These are phyloP conservation scores for Suillus clintonianus DNA, from an alignment of 768 basidiomycete species.

Conservation along the genomic window DNA sequence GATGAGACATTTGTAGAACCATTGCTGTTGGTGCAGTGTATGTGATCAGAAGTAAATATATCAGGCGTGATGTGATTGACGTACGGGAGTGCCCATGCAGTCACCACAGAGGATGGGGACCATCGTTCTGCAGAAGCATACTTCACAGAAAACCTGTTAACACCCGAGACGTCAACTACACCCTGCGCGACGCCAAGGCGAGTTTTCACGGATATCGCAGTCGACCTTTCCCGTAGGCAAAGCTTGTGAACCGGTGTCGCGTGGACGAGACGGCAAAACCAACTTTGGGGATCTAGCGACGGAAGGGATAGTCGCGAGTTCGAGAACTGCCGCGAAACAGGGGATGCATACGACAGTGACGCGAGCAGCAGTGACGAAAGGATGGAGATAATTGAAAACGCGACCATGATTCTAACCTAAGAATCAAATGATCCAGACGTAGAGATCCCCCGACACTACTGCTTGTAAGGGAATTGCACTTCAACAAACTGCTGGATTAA, in stretches of 20 bases:
- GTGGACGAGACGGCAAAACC: slow-evolving; percentile 51
- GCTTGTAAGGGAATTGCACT: background rate
- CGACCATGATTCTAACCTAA: slow-evolving; percentile 33
- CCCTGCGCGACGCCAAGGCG: slow-evolving; percentile 60
- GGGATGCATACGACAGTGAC: slow-evolving; percentile 34
- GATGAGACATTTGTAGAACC: slow-evolving; percentile 49
- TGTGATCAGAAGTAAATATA: background rate
- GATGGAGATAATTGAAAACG: slow-evolving; percentile 29
- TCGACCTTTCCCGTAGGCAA: slow-evolving; percentile 41
- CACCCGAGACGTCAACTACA: slow-evolving; percentile 46
- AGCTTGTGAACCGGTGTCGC: slow-evolving; percentile 32
- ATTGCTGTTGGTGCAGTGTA: slow-evolving; percentile 37
- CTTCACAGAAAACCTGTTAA: slow-evolving; percentile 60
- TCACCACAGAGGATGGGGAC: slow-evolving; percentile 53
- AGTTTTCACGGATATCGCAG: slow-evolving; percentile 39
- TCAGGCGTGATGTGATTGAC: slow-evolving; percentile 22
- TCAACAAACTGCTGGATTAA: background rate
- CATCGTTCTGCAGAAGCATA: slow-evolving; percentile 69
- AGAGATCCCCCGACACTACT: slow-evolving; percentile 3
- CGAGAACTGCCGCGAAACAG: slow-evolving; percentile 11
- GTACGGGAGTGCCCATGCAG: slow-evolving; percentile 66
- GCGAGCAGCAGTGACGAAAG: slow-evolving; percentile 32
- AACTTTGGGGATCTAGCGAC: slow-evolving; percentile 23
- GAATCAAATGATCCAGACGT: slow-evolving; percentile 4
- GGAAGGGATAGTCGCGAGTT: slow-evolving; percentile 33